Evolutionary conservation across 257 asterid species (phyloP), one percentile per base, ranked within the genome.

Genomic region (Penstemon barbatus): DNA sequence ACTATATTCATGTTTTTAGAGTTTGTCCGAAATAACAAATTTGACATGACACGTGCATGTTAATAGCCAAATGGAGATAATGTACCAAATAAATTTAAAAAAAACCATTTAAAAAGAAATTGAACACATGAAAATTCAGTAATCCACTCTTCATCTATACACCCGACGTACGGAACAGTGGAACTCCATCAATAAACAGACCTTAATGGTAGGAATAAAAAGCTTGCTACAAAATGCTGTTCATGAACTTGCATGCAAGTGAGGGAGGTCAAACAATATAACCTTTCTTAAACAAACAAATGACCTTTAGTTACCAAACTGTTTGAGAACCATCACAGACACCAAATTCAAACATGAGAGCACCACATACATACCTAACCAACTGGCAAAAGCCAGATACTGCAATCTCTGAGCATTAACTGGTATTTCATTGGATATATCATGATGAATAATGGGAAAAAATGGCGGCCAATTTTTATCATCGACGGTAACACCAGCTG

Each of bases 371-470:
- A 36, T 74, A 85, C 90, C 90, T 82, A 85, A 73, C 83, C 86
- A 85, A 52, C 87, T 80, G 45, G 90, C 85, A 76, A 85, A 85
- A 49, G 90, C 87, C 69, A 85, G 77, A 71, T 82, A 85, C 74
- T 85, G 90, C 76, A 85, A 56, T 84, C 65, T 85, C 79, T 85
- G 90, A 60, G 82, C 87, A 78, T 85, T 86, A 76, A 80, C 74
- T 65, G 90, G 90, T 68, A 82, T 85, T 74, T 85, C 90, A 72
- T 82, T 85, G 60, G 84, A 73, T 73, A 85, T 80, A 70, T 85
- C 90, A 66, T 85, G 90, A 69, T 85, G 90, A 70, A 85, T 85
- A 63, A 85, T 78, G 61, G 90, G 90, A 53, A 85, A 85, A 68
- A 75, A 68, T 8, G 90, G 86, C 13, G 90, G 90, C 90, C 90